A percentile compares a stretch with the other conserved stretches of the same genome.
phyloP scores from a whole-genome alignment of 1,139 yeast genomes.

The Pichia sp. region DNA sequence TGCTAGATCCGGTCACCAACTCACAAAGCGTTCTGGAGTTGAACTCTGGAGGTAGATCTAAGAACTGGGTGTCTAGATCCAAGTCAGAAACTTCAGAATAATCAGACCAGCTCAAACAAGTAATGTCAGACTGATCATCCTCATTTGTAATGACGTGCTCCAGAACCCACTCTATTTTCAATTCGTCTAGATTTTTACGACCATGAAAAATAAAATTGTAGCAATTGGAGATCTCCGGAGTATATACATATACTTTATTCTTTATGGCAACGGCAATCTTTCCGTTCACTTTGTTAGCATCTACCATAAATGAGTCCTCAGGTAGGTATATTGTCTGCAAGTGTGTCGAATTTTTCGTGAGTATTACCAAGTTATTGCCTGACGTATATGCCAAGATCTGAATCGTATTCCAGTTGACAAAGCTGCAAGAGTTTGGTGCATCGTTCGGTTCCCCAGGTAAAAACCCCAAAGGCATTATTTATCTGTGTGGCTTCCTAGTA shows the following conservation, averaged over 20 bases:
- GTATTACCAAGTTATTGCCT: conserved; percentile 77
- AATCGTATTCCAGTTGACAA: conserved; percentile 64
- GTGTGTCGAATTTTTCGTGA: conserved; percentile 47
- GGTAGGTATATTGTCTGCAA: conserved; percentile 76
- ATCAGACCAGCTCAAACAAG: conserved; percentile 65
- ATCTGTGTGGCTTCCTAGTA: background rate
- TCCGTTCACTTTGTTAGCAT: conserved; percentile 58
- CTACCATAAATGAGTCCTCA: conserved; percentile 62
- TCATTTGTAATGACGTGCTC: conserved; percentile 34
- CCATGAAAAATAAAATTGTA: conserved; percentile 33
- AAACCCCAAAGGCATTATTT: conserved; percentile 58
- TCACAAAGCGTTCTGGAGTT: conserved; percentile 34
- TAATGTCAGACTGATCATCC: conserved; percentile 39
- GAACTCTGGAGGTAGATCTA: conserved; percentile 32
- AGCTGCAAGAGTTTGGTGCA: conserved; percentile 52
- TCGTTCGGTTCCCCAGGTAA: conserved; percentile 83
- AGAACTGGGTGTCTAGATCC: conserved; percentile 26
- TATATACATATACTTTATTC: conserved; percentile 36
- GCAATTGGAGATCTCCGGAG: conserved; percentile 40
- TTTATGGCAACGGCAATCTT: conserved; percentile 47
- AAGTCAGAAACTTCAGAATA: conserved; percentile 32
- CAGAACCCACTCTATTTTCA: conserved; percentile 43
- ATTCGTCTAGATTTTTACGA: conserved; percentile 29
- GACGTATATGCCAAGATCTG: conserved; percentile 75
- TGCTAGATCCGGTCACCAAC: conserved; percentile 55